Evolutionary conservation across 352 stramenopile genomes (phyloP).

Genomic region (Globisporangium orthogonon): DNA sequence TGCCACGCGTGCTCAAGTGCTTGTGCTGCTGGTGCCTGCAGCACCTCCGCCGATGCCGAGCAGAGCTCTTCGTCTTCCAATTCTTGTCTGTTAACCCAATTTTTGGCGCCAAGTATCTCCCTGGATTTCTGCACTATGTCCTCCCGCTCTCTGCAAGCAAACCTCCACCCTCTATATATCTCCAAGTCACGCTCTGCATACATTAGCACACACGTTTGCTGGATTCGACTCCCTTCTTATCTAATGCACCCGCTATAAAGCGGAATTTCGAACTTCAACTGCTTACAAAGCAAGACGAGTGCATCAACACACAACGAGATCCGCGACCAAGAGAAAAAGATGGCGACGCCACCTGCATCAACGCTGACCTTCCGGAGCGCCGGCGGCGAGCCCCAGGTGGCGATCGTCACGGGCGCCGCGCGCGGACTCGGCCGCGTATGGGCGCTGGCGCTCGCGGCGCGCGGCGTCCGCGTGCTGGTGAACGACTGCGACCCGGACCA

Average conservation of each 20-base stretch:
- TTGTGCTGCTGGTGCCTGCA: not conserved
- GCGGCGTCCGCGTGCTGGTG: conserved; percentile 48
- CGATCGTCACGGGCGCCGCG: conserved; percentile 53
- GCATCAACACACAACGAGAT: no score
- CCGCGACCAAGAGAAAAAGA: no score
- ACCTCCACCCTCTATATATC: not conserved
- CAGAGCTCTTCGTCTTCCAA: not conserved
- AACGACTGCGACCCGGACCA: conserved; percentile 62
- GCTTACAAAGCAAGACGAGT: no score
- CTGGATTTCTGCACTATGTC: not conserved
- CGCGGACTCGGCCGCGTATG: conserved; percentile 45
- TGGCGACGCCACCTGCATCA: not conserved
- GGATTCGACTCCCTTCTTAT: not conserved
- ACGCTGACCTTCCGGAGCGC: conserved; percentile 41
- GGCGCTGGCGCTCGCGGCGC: conserved; percentile 36
- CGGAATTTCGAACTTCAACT: no score
- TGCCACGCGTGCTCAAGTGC: not conserved
- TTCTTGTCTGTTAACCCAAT: not conserved
- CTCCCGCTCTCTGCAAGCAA: not conserved
- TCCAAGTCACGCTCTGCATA: not conserved
- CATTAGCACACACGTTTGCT: not conserved
- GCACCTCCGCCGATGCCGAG: no score
- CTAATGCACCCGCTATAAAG: no score
- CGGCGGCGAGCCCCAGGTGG: conserved; percentile 38
- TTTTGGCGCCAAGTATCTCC: not conserved